Base-by-base conservation (phyloP, 1,284 basidiomycete genomes). In the Austroboletus olivaceoglutinosus region DNA sequence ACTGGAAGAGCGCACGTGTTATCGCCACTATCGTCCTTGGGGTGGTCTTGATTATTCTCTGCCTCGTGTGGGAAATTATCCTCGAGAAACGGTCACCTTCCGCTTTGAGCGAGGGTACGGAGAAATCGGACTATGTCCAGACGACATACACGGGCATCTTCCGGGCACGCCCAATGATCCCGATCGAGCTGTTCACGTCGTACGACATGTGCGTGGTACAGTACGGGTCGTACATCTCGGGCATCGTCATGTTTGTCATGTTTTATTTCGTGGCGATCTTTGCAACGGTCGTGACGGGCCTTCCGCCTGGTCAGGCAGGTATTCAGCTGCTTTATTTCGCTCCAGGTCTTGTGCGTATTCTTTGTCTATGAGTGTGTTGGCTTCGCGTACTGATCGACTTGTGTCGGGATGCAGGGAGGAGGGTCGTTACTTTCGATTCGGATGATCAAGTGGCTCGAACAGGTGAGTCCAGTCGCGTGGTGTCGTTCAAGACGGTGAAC, bases 241-340 rank as follows among this genome's bases (percentile, higher is more conserved):
- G 78, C 10, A 73, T 79, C 61, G 69, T 80, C 52, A 75, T 74
- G 71, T 68, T 80, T 51, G 77, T 76, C 46, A 73, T 76, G 67
- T 77, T 79, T 61, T 80, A 79, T 58, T 80, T 79, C 52, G 68
- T 80, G 41, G 70, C 78, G 0, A 76, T 80, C 45, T 79, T 77
- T 62, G 72, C 76, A 60, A 70, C 71, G 8, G 68, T 78, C 45
- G 78, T 76, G 11, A 63, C 62, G 29, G 74, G 73, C 2, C 55
- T 70, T 27, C 63, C 68, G 16, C 60, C 75, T 12, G 60, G 67
- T 15, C 56, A 69, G 25, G 68, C 75, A 16, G 78, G 77, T 36
- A 65, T 73, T 21, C 77, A 80, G 52, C 55, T 79, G 23, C 60
- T 79, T 12, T 80, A 72, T 58, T 78, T 80, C 50, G 69, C 75